phyloP scores from a whole-genome alignment of 495 filamentous ascomycete species.

The Xylaria cubensis region DNA sequence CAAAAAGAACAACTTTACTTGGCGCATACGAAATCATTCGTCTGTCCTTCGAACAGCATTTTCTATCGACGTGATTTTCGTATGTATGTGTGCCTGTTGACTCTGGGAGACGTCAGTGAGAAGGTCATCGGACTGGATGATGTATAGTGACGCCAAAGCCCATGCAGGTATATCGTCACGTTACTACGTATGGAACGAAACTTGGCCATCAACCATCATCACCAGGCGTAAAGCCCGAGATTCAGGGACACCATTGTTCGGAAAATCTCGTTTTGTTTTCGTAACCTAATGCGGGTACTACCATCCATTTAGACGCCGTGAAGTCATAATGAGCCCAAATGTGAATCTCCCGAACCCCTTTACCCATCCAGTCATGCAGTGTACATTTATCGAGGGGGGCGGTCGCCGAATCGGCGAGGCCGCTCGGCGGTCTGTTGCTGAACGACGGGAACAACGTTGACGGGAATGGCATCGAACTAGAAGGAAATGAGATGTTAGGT shows the following conservation, averaged over 20 bases:
- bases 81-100: background rate
- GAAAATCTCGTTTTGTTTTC: conserved; percentile 65
- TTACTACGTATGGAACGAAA: conserved; percentile 30
- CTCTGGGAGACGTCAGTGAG: background rate
- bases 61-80: background rate
- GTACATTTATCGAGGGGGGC: conserved; percentile 53
- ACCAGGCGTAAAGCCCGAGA: conserved; percentile 59
- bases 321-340: conserved; percentile 49
- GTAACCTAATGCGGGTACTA: conserved; percentile 57
- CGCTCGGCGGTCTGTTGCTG: conserved; percentile 87
- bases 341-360: conserved; percentile 32
- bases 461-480: conserved; percentile 95
- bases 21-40: background rate
- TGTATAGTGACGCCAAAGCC: background rate
- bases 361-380: conserved; percentile 37
- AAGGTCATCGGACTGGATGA: background rate
- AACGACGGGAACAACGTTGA: conserved; percentile 87
- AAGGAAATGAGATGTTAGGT: conserved; percentile 28
- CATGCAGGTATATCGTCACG: conserved; percentile 24
- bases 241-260: conserved; percentile 87
- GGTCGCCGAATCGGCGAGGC: conserved; percentile 59
- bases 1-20: conserved; percentile 18
- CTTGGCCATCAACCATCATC: conserved; percentile 96
- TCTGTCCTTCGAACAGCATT: background rate
- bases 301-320: conserved; percentile 57